These are phyloP conservation scores for Pseudonectria buxi DNA, from an alignment of 2,329 filamentous ascomycete genomes.

Conservation along the genomic window DNA sequence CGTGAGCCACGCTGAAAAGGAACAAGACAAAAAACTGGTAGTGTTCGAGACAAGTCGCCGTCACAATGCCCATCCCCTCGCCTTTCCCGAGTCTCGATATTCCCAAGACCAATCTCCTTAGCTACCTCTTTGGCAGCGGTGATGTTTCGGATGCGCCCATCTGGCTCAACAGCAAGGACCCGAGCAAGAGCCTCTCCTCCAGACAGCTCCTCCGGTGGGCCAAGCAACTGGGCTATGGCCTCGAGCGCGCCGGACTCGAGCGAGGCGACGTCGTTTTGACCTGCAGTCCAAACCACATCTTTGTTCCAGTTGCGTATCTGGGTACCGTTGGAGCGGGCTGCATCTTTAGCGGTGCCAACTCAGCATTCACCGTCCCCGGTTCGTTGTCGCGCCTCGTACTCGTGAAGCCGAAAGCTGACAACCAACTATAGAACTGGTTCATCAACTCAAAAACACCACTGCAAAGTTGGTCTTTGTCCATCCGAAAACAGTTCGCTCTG, in stretches of 20 bases:
- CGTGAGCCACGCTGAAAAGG: too few relatives aligned
- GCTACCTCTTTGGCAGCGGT: constrained; percentile 27
- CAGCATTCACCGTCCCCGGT: constrained; percentile 43
- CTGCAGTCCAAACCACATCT: constrained; percentile 48
- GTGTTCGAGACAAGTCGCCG: too few relatives aligned
- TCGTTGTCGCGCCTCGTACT: constrained; percentile 7
- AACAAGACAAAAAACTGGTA: too few relatives aligned
- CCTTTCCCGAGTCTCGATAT: constrained; percentile 36
- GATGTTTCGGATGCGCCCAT: constrained; percentile 38
- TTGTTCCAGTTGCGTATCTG: constrained; percentile 47
- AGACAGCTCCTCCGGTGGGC: constrained; percentile 43
- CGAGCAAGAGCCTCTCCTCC: constrained; percentile 37
- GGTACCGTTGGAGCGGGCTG: constrained; percentile 46
- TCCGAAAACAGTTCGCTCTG: constrained; percentile 36
- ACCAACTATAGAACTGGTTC: constrained; percentile 35
- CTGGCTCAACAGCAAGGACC: constrained; percentile 46
- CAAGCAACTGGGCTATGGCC: constrained; percentile 42
- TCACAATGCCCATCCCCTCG: constrained; percentile 36
- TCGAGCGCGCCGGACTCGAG: constrained; percentile 38
- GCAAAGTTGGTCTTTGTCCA: constrained; percentile 45
- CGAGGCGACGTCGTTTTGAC: constrained; percentile 47
- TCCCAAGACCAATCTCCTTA: constrained; percentile 37
- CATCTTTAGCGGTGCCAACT: constrained; percentile 49
- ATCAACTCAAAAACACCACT: constrained; percentile 45
- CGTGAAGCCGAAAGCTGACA: constrained; percentile 2